Conservation (phyloP, 164 flowering plant genomes). For the grape (Vitis vinifera) region ASM3070453v1 NC_081807.1:2740001-2740500, state of each 20-base stretch:
- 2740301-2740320: conserved; percentile 43
- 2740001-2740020: no score
- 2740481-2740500: conserved; percentile 52
- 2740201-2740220: background rate
- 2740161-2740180: background rate
- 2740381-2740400: conserved; percentile 36
- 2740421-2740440: conserved; percentile 70
- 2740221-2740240: background rate
- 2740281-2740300: conserved; percentile 8
- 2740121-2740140: no score
- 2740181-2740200: background rate
- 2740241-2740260: conserved; percentile 1
- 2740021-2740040: no score
- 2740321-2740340: conserved; percentile 31
- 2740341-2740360: conserved; percentile 8
- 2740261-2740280: conserved; percentile 17
- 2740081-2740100: no score
- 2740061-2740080: no score
- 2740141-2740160: no score
- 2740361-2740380: conserved; percentile 22
- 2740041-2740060: no score
- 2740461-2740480: conserved; percentile 51
- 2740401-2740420: conserved; percentile 44
- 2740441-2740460: conserved; percentile 72
- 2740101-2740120: no score